A percentile compares a stretch with the other conserved stretches of the same genome.
Conservation (phyloP, 2,329 filamentous ascomycete genomes). For the Aureobasidium sp. region DNA sequence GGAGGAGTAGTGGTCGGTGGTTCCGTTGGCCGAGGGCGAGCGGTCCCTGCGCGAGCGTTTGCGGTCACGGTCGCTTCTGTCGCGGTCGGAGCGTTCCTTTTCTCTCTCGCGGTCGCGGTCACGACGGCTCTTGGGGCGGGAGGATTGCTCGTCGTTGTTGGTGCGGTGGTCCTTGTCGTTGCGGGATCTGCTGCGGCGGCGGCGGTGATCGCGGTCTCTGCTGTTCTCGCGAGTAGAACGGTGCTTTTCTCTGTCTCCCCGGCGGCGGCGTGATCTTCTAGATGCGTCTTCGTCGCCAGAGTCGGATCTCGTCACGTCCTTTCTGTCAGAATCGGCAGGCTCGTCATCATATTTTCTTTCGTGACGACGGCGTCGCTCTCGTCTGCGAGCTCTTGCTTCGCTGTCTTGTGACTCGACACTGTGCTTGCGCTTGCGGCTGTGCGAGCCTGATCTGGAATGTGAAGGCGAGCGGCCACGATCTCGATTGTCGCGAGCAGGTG, state of each 20-base stretch:
- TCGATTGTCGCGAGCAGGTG: constrained; percentile 13
- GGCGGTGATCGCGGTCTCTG: constrained; percentile 28
- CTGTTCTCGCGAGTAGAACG: constrained; percentile 39
- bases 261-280: constrained; percentile 50
- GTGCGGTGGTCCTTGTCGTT: constrained; percentile 5
- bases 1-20: constrained; percentile 37
- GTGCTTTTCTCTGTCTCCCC: constrained; percentile 30
- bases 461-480: constrained; percentile 10
- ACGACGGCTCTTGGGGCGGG: constrained; percentile 6
- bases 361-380: constrained; percentile 41
- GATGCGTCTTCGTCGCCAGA: constrained; percentile 46
- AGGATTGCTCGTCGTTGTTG: not conserved
- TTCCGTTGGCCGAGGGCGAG: constrained; percentile 36
- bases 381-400: constrained; percentile 32
- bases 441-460: constrained; percentile 29
- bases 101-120: constrained; percentile 14
- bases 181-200: constrained; percentile 30
- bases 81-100: constrained; percentile 15
- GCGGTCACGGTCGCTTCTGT: constrained; percentile 29
- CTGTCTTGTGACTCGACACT: constrained; percentile 29
- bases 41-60: constrained; percentile 42
- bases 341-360: constrained; percentile 31
- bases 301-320: constrained; percentile 53
- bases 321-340: constrained; percentile 28
- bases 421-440: constrained; percentile 40